Conservation (phyloP, 768 basidiomycete genomes). For the Pulveroboletus sp. region DNA sequence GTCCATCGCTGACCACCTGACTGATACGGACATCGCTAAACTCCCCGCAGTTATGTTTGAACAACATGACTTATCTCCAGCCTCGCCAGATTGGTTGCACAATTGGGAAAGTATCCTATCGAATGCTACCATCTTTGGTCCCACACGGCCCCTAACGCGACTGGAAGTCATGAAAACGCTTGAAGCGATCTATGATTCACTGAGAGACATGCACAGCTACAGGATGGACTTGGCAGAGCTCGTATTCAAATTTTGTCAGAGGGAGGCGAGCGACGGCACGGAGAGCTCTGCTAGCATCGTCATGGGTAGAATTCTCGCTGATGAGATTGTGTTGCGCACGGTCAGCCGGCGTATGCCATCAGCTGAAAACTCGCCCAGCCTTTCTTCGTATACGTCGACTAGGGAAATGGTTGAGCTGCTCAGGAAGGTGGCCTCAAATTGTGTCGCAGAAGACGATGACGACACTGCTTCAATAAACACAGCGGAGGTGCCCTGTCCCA, state of each 20-base stretch:
- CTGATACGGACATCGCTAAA: conserved; percentile 61
- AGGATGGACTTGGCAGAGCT: conserved; percentile 51
- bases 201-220: conserved; percentile 67
- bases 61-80: conserved; percentile 65
- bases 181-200: conserved; percentile 53
- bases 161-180: conserved; percentile 53
- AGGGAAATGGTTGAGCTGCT: conserved; percentile 39
- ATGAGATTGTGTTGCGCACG: conserved; percentile 58
- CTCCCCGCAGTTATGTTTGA: conserved; percentile 60
- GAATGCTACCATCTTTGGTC: conserved; percentile 42
- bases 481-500: conserved; percentile 37
- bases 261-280: conserved; percentile 24
- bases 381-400: conserved; percentile 19
- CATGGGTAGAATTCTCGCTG: conserved; percentile 59
- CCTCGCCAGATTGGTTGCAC: conserved; percentile 63
- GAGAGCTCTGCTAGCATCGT: conserved; percentile 30
- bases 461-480: conserved; percentile 39
- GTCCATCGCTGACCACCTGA: conserved; percentile 61
- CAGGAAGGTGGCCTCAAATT: conserved; percentile 34
- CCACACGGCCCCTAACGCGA: conserved; percentile 47
- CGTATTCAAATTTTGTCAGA: conserved; percentile 48
- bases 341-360: conserved; percentile 35
- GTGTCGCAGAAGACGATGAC: conserved; percentile 37
- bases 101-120: conserved; percentile 59
- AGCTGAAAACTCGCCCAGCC: conserved; percentile 5